phyloP scores from a whole-genome alignment of 1,139 yeast genomes.

The Starmera stellimalicola region DNA sequence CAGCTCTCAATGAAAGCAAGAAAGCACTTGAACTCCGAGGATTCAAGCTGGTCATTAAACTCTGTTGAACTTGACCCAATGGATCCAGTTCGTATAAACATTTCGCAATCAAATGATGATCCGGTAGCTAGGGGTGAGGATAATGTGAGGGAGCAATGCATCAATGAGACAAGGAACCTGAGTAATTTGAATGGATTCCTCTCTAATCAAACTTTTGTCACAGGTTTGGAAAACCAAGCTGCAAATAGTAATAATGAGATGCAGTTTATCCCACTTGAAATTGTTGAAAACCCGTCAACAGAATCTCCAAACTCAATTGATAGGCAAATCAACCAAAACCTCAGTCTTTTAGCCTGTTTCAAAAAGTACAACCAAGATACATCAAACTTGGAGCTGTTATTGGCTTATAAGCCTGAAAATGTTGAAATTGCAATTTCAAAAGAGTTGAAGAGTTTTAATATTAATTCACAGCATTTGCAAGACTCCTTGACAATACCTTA shows the following conservation, averaged over 20 bases:
- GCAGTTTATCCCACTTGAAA: constrained; percentile 4
- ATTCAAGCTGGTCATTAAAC: constrained; percentile 13
- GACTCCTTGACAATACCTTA: constrained; percentile 5
- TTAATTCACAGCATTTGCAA: constrained; percentile 1
- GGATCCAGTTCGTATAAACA: too few relatives aligned
- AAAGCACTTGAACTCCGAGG: constrained; percentile 9
- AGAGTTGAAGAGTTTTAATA: neutral
- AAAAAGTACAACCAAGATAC: neutral
- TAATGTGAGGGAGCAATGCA: too few relatives aligned
- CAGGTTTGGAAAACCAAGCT: too few relatives aligned
- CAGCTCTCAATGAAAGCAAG: constrained; percentile 10
- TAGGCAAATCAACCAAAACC: neutral
- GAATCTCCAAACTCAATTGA: neutral
- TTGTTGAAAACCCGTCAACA: constrained; percentile 6
- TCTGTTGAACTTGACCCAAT: too few relatives aligned
- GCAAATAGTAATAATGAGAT: too few relatives aligned
- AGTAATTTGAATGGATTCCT: too few relatives aligned
- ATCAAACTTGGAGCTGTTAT: constrained; percentile 2
- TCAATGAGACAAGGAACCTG: too few relatives aligned
- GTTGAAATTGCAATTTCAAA: constrained; percentile 9
- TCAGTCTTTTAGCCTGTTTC: neutral
- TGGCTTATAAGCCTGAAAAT: constrained; percentile 11
- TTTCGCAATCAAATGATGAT: too few relatives aligned
- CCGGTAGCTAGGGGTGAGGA: too few relatives aligned
- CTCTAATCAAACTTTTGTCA: too few relatives aligned